Evolutionary conservation across 148 eudicot species (phyloP), one percentile per base, ranked within the genome.

Genomic region (Diospyros lotus): DNA sequence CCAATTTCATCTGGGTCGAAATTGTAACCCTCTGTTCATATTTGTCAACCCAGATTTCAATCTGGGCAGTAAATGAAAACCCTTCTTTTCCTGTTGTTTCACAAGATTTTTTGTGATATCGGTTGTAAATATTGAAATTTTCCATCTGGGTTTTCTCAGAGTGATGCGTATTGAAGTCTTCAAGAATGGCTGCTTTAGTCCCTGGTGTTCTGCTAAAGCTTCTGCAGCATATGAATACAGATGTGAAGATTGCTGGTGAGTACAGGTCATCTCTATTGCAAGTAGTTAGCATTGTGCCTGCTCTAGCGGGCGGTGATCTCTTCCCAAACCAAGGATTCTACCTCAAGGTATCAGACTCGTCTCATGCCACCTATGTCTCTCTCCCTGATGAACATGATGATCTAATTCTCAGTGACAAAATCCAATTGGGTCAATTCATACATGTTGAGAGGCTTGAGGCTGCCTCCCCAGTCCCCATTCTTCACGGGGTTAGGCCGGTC

Each of bases 311-410:
- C 45, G 94, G 96, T 66, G 96, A 91, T 82, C 86, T 93, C 66
- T 93, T 93, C 77, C 84, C 90, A 15, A 93, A 88, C 58, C 89
- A 91, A 85, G 98, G 98, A 72, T 93, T 93, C 79, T 93, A 93
- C 76, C 77, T 93, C 9, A 93, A 93, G 87, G 98, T 93, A 78
- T 93, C 98, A 14, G 98, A 93, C 72, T 93, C 98, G n/a, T 93
- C 98, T 80, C 98, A 93, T 78, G 98, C 96, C 76, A 93, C 98
- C 15, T 93, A 91, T 78, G 98, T 91, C 13, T 88, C 98, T 66
- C 86, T 93, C 50, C 98, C 98, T 77, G 96, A 93, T 85, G 96
- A 93, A 39, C 86, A 93, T 68, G 90, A 84, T 78, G 98, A 93
- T 79, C 81, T 93, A 2, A 93, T 93, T 74, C 86, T 80, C 5